Base-by-base conservation (phyloP, 2,329 filamentous ascomycete species). In the Colletotrichum sansevieriae region DNA sequence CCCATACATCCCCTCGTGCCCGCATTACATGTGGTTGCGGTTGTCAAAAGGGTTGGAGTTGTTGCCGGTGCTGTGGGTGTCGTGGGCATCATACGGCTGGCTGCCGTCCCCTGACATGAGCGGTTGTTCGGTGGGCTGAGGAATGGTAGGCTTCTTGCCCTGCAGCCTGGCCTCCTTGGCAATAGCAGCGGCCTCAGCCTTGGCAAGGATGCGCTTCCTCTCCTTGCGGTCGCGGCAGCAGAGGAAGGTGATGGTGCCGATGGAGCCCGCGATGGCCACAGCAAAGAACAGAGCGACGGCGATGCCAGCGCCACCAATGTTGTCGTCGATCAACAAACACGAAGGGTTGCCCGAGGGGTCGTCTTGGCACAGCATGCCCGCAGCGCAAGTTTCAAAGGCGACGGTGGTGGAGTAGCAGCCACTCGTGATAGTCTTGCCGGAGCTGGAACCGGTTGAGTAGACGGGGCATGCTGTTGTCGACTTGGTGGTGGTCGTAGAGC, bases 161-260 rank as follows among this genome's bases (percentile, higher is more conserved):
- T 11, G 13, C 10, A 73, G 71, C 43, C 66, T 71, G 57, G 83
- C 80, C 73, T 83, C 83, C 75, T 83, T 83, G 56, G 83, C 83
- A 58, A 84, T 82, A 29, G 81, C 82, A n/a, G 81, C 82, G 51
- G 84, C 84, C 77, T 88, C 85, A 67, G 81, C 81, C 71, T 82
- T 81, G 67, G 82, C 82, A 62, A 76, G 77, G 39, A 81, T 76
- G 54, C 79, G 78, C 75, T 80, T 81, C 73, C 85, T 80, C 72
- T 79, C 72, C 75, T 76, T 77, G 72, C 82, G 79, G 72, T 88
- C 86, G 70, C 79, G 79, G 80, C 82, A 85, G 83, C 84, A 88
- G 71, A 84, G 78, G 80, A 83, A 83, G 74, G 83, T 81, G 64
- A 88, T 76, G 70, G 77, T 72, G 55, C 73, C 76, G 68, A 84